Conservation (phyloP, 306 rosid genomes). For the Gastrolobium bilobum region DNA sequence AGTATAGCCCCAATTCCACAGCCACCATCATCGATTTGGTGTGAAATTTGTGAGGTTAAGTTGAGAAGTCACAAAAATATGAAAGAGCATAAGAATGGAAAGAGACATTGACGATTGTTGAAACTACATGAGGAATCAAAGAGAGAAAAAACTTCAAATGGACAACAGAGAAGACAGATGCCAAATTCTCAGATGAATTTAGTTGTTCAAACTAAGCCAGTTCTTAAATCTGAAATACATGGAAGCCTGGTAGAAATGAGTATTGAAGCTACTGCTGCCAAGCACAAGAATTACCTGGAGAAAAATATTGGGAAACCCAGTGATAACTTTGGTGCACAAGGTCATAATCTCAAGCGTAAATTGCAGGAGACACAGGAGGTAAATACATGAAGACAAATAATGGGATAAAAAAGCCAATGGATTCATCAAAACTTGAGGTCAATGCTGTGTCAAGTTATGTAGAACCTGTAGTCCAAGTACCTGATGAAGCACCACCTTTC, state of each 20-base stretch:
- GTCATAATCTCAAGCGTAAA: constrained; percentile 12
- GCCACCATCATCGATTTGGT: neutral
- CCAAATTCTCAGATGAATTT: neutral
- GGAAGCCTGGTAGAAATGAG: neutral
- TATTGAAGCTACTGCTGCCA: neutral
- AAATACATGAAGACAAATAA: constrained; percentile 35
- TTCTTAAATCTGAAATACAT: neutral
- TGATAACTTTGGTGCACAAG: constrained; percentile 20
- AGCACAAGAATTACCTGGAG: neutral
- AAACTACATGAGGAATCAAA: neutral
- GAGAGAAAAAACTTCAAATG: constrained; percentile 6
- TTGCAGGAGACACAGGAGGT: neutral
- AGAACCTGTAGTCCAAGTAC: neutral
- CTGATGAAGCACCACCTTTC: rapidly evolving
- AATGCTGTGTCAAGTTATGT: constrained; percentile 20
- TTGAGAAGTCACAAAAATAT: neutral
- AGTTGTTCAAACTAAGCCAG: constrained; percentile 13
- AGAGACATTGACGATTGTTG: constrained; percentile 19
- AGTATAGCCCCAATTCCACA: neutral
- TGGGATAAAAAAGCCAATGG: constrained; percentile 9
- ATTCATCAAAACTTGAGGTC: constrained; percentile 34
- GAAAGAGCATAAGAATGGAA: constrained; percentile 28
- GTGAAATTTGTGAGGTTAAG: constrained; percentile 40
- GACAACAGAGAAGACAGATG: neutral
- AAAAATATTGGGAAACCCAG: constrained; percentile 25